A percentile compares a stretch with the other conserved stretches of the same genome.
phyloP scores from a whole-genome alignment of 1,139 yeast genomes.

The Trichomonascaceae sp. region DNA sequence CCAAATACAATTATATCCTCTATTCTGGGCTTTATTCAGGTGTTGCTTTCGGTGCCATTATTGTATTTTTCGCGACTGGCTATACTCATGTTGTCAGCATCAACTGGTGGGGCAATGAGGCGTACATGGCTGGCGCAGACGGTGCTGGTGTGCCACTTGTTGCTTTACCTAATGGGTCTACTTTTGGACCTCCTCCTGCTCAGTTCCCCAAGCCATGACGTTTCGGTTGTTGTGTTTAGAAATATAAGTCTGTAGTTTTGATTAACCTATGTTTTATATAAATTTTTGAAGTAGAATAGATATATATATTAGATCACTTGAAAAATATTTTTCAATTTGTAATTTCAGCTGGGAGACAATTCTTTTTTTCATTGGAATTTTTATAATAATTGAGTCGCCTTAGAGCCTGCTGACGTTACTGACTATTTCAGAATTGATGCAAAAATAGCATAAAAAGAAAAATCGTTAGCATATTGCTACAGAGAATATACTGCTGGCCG shows the following conservation, averaged over 20 bases:
- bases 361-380: too few species aligned
- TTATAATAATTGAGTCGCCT: too few species aligned
- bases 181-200: constrained; percentile 39
- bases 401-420: too few species aligned
- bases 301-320: too few species aligned
- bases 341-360: too few species aligned
- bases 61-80: constrained; percentile 47
- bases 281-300: too few species aligned
- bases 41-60: constrained; percentile 41
- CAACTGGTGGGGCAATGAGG: constrained; percentile 55
- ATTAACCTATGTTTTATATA: not conserved
- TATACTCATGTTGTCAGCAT: constrained; percentile 34
- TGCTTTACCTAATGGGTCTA: constrained; percentile 32
- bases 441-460: too few species aligned
- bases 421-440: too few species aligned
- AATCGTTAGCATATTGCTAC: too few species aligned
- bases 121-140: constrained; percentile 39
- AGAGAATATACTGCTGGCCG: too few species aligned
- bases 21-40: constrained; percentile 51
- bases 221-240: not conserved
- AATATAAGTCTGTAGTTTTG: not conserved
- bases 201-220: constrained; percentile 6
- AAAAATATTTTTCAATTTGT: too few species aligned
- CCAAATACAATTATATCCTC: constrained; percentile 48
- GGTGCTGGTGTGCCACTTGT: constrained; percentile 32